phyloP scores from a whole-genome alignment of 192 early-diverging fungal genomes.

The Borealophlyctis nickersoniae region DNA sequence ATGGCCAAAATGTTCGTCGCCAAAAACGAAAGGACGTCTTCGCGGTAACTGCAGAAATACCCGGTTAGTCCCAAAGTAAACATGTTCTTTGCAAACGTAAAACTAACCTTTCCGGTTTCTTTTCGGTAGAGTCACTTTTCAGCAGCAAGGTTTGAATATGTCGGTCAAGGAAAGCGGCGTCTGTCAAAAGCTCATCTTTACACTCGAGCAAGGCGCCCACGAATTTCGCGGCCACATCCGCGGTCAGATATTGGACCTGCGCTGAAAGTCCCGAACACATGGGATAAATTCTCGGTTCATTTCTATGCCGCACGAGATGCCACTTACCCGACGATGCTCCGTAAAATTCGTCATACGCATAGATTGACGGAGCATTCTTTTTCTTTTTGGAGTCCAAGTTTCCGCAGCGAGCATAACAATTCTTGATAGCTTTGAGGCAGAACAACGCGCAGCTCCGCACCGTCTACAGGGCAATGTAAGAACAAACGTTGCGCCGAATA shows the following conservation, averaged over 20 bases:
- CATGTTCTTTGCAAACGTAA: no score
- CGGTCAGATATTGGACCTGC: slow-evolving; percentile 56
- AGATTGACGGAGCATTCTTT: slow-evolving; percentile 37
- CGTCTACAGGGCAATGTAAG: slow-evolving; percentile 8
- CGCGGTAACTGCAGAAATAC: no score
- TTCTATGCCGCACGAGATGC: neutral
- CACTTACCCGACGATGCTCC: slow-evolving; percentile 32
- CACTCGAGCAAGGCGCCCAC: slow-evolving; percentile 46
- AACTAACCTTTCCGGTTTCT: slow-evolving; percentile 12
- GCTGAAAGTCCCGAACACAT: neutral
- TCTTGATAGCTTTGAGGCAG: slow-evolving; percentile 57
- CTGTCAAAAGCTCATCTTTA: slow-evolving; percentile 44
- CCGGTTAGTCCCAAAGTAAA: no score
- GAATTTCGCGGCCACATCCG: slow-evolving; percentile 43
- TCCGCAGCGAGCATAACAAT: slow-evolving; percentile 19
- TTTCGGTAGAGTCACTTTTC: neutral
- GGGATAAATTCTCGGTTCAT: slow-evolving; percentile 2
- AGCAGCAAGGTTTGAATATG: slow-evolving; percentile 27
- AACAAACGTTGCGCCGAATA: neutral
- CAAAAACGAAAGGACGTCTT: slow-evolving; percentile 43
- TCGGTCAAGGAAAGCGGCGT: slow-evolving; percentile 37
- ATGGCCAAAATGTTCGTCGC: slow-evolving; percentile 42
- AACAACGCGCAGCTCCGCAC: slow-evolving; percentile 63
- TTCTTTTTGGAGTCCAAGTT: slow-evolving; percentile 13
- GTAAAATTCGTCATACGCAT: slow-evolving; percentile 61